Evolutionary conservation across 148 eudicot species (phyloP).

Genomic region (Rhododendron mucronatum): DNA sequence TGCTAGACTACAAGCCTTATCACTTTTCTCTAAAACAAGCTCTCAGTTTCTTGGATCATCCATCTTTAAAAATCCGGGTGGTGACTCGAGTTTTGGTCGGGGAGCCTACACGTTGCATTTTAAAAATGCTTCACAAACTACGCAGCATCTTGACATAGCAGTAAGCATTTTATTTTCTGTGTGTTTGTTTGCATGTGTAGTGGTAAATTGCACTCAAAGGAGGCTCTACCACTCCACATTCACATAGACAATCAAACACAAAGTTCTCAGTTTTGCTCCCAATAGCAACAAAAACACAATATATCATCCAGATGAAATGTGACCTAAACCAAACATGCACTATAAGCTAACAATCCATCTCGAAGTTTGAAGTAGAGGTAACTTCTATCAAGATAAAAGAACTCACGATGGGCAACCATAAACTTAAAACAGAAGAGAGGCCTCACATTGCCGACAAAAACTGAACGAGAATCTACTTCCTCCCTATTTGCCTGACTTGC

Average conservation of each 20-base stretch:
- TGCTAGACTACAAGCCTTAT: no score
- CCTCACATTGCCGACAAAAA: constrained; percentile 86
- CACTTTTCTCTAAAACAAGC: no score
- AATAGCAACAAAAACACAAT: neutral
- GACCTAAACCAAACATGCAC: neutral
- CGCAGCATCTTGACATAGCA: neutral
- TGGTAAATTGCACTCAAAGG: neutral
- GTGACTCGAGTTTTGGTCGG: no score
- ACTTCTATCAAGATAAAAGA: neutral
- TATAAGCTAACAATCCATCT: neutral
- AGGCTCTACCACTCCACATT: neutral
- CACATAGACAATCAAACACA: neutral
- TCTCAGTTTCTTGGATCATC: no score
- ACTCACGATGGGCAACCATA: neutral
- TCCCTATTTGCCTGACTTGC: constrained; percentile 67
- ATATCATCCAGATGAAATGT: neutral
- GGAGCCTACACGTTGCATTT: neutral
- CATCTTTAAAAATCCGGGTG: no score
- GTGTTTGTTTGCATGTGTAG: neutral
- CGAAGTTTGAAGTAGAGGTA: neutral
- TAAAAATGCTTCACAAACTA: neutral
- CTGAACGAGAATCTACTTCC: constrained; percentile 79
- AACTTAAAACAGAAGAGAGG: neutral
- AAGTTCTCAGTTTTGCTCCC: neutral
- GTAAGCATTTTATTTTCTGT: neutral